Evolutionary conservation across 2,329 filamentous ascomycete genomes (phyloP).

Genomic region (Colletotrichum musicola): DNA sequence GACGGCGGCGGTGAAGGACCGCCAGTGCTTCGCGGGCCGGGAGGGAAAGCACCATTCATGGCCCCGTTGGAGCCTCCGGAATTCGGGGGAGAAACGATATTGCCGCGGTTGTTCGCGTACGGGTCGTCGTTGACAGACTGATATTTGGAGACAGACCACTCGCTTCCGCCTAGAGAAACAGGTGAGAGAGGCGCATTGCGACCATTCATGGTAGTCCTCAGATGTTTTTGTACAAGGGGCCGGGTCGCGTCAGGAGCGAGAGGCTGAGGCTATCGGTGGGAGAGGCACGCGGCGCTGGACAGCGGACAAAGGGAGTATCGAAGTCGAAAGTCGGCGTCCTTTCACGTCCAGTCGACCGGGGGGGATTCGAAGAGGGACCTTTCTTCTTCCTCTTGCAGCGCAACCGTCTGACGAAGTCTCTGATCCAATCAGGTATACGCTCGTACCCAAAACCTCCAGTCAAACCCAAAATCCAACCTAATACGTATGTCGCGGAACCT

Average conservation of each 20-base stretch:
- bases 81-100: conserved; percentile 77
- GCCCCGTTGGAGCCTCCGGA: conserved; percentile 71
- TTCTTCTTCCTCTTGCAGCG: conserved; percentile 21
- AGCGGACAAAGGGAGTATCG: conserved; percentile 34
- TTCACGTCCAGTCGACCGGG: conserved; percentile 22
- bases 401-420: conserved; percentile 4
- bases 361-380: conserved; percentile 18
- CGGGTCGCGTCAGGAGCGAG: conserved; percentile 36
- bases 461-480: conserved; percentile 33
- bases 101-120: conserved; percentile 66
- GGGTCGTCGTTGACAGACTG: conserved; percentile 66
- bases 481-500: conserved; percentile 31
- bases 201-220: conserved; percentile 71
- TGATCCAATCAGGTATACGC: conserved; percentile 33
- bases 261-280: conserved; percentile 39
- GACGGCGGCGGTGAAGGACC: conserved; percentile 90
- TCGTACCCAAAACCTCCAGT: conserved; percentile 24
- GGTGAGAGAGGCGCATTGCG: conserved; percentile 84
- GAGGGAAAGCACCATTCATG: conserved; percentile 71
- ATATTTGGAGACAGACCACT: conserved; percentile 83
- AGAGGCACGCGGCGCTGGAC: conserved; percentile 22
- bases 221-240: conserved; percentile 12
- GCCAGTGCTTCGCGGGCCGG: conserved; percentile 68
- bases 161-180: conserved; percentile 84
- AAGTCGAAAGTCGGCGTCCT: conserved; percentile 8